These are phyloP conservation scores for Lyophyllum atratum DNA, from an alignment of 768 basidiomycete genomes.

Conservation along the genomic window DNA sequence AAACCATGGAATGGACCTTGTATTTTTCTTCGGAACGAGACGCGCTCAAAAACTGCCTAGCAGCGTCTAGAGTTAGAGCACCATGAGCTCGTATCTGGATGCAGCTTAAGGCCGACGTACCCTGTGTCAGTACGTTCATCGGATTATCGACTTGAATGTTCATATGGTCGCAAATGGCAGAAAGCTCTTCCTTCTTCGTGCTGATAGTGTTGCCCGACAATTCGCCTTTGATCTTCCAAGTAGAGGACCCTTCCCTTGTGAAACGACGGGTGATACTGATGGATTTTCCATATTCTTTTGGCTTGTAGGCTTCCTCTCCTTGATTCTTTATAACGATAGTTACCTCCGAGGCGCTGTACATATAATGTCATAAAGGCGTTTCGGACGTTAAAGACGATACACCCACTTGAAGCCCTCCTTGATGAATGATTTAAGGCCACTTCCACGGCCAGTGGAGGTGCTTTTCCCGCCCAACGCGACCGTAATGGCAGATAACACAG, in stretches of 20 bases:
- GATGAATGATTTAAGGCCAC: constrained; percentile 82
- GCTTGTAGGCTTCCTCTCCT: constrained; percentile 87
- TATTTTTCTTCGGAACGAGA: constrained; percentile 87
- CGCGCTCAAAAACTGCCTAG: constrained; percentile 82
- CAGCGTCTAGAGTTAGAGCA: constrained; percentile 47
- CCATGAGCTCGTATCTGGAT: neutral
- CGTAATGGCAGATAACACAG: constrained; percentile 89
- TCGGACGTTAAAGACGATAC: neutral
- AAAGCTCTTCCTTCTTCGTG: constrained; percentile 80
- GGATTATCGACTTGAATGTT: constrained; percentile 97
- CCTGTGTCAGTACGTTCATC: constrained; percentile 92
- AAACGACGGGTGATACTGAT: constrained; percentile 86
- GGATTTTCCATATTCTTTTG: constrained; percentile 80
- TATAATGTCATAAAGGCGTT: neutral
- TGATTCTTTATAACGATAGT: constrained; percentile 85
- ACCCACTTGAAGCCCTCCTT: constrained; percentile 79
- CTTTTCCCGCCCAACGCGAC: constrained; percentile 95
- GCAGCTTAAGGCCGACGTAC: constrained; percentile 27
- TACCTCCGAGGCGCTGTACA: constrained; percentile 65
- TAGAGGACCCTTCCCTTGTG: constrained; percentile 69
- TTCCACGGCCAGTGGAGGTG: constrained; percentile 85
- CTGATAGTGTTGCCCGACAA: constrained; percentile 47
- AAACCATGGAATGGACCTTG: constrained; percentile 49
- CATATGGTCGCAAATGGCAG: constrained; percentile 92
- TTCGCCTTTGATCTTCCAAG: constrained; percentile 81